phyloP scores from a whole-genome alignment of 805 yeast species.

The Nakazawaea peltata region DNA sequence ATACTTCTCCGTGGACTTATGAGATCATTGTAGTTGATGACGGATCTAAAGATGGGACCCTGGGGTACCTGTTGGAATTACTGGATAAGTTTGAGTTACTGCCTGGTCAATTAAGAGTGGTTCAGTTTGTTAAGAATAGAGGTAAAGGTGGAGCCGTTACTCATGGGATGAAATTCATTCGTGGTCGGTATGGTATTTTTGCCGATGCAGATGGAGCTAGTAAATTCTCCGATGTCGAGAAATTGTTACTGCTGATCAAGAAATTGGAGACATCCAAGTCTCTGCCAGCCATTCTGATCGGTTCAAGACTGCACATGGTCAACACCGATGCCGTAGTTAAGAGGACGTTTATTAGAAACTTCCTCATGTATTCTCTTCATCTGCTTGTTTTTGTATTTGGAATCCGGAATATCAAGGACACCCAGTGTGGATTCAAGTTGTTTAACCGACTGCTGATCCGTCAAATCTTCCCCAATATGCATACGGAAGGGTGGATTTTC shows the following conservation, averaged over 20 bases:
- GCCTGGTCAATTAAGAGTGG: conserved; percentile 61
- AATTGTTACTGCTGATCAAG: conserved; percentile 37
- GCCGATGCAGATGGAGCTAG: conserved; percentile 99
- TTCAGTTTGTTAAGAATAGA: conserved; percentile 65
- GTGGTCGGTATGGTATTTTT: conserved; percentile 72
- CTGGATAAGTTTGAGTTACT: conserved; percentile 38
- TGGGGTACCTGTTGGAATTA: conserved; percentile 59
- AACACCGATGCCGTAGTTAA: conserved; percentile 95
- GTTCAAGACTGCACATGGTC: conserved; percentile 96
- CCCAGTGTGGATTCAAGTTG: conserved; percentile 96
- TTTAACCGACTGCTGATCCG: conserved; percentile 65
- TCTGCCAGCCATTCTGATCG: conserved; percentile 64
- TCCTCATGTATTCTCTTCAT: conserved; percentile 90
- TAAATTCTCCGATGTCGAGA: conserved; percentile 58
- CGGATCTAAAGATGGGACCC: conserved; percentile 80
- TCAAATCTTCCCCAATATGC: conserved; percentile 78
- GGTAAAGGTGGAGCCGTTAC: conserved; percentile 98
- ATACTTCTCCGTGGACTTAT: conserved; percentile 31
- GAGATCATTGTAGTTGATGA: conserved; percentile 90
- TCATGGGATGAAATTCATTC: conserved; percentile 73
- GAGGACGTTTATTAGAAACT: conserved; percentile 79
- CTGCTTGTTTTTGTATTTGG: conserved; percentile 84
- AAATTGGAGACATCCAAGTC: conserved; percentile 13
- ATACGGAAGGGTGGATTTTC: conserved; percentile 97
- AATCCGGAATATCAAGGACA: conserved; percentile 76